Base-by-base conservation (phyloP, 129 eudicot genomes). In the Rutidosis leptorrhynchoides region DNA sequence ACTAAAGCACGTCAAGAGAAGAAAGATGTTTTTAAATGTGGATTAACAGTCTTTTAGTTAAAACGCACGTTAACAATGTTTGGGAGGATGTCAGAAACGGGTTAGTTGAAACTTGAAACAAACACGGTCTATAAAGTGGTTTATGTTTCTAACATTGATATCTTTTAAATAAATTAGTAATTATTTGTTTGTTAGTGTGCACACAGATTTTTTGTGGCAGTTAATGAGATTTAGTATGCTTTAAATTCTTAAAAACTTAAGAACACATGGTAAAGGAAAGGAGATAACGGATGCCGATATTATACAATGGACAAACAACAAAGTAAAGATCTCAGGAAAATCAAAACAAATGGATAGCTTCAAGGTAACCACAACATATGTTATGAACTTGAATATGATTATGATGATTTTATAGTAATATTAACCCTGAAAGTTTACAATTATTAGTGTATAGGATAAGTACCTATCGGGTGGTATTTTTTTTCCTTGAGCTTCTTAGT, bases 151-250 rank as follows among this genome's bases (percentile, higher is more conserved):
- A 3, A 58, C 42, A 15, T 54, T 68, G 61, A 65, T 32, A 4
- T 76, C 52, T 15, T 28, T 42, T 51, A 59, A 21, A 30, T 5
- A 61, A 49, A 20, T 48, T 22, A 67, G 23, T 51, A 68, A 51
- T 64, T n/a, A n/a, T 30, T 57, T 25, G 54, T 70, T 73, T 63
- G 27, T 49, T 49, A 10, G 25, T 58, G 64, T 55, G 26, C 64
- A 19, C 58, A 64, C 95, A 90, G 97, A 95, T 48, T 87, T 90
- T 64, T 79, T 90, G 8, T 90, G 97, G 97, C 95, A 90, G 81
- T 71, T 90, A 69, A 84, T 90, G 97, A 78, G 97, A 71, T 90
- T 82, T 79, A 73, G 65, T 59, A 84, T 90, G 92, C 87, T 90
- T 71, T 82, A 82, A 80, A 85, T 90, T 25, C 82, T 90, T 35